These are phyloP conservation scores for Penicillium polonicum DNA, from an alignment of 2,329 filamentous ascomycete genomes.

Conservation along the genomic window DNA sequence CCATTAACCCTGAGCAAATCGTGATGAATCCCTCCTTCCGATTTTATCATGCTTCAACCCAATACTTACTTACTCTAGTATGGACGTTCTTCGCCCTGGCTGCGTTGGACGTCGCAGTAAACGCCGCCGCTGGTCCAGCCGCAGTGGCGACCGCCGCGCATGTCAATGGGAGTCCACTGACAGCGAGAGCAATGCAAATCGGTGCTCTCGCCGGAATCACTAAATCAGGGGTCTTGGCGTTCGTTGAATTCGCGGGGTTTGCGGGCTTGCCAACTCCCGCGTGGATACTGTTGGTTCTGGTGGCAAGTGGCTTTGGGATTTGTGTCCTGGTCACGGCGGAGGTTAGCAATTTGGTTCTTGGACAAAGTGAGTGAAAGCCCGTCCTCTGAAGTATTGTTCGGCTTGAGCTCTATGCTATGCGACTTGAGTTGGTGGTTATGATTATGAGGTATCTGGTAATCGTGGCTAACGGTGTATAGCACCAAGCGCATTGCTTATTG, in stretches of 20 bases:
- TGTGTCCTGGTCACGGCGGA: constrained; percentile 17
- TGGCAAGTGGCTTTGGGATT: constrained; percentile 17
- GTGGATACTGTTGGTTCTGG: constrained; percentile 15
- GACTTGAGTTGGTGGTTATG: background rate
- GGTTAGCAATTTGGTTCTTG: constrained; percentile 17
- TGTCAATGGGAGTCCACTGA: constrained; percentile 15
- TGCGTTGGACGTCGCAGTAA: constrained; percentile 16
- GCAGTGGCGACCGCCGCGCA: constrained; percentile 18
- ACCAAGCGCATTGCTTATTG: constrained; percentile 15
- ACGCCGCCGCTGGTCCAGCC: constrained; percentile 18
- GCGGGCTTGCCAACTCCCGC: constrained; percentile 15
- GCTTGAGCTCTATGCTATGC: background rate
- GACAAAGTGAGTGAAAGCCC: constrained; percentile 10
- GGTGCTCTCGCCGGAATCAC: constrained; percentile 17
- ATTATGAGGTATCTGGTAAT: background rate
- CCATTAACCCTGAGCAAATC: background rate
- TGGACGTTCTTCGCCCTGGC: constrained; percentile 18
- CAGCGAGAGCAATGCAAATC: constrained; percentile 14
- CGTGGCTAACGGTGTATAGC: constrained; percentile 1
- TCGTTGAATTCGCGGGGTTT: constrained; percentile 14
- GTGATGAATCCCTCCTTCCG: background rate
- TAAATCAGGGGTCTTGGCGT: constrained; percentile 16
- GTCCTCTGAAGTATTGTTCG: background rate
- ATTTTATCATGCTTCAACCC: background rate
- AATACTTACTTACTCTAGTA: constrained; percentile 6